Percentiles rank a stretch among this genome's conserved stretches.
Conservation (phyloP, 2,329 filamentous ascomycete genomes). For the Blastomyces silverae region DNA sequence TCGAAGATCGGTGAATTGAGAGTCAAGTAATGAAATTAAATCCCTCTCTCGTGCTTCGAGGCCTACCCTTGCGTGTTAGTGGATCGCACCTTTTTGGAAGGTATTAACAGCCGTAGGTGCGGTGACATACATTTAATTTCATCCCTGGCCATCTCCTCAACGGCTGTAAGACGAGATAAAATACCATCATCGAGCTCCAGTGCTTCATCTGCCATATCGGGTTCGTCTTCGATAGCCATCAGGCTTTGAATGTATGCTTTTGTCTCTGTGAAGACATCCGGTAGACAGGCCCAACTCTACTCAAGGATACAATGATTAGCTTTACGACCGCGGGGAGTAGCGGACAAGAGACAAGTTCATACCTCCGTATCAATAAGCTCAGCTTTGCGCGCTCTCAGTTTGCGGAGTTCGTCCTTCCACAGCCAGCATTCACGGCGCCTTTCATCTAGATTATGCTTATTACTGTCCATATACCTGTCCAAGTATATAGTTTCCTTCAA, state of each 20-base stretch:
- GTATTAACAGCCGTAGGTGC: neutral
- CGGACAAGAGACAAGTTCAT: constrained; percentile 6
- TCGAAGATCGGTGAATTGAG: constrained; percentile 57
- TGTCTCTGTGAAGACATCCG: constrained; percentile 30
- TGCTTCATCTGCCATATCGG: constrained; percentile 31
- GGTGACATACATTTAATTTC: constrained; percentile 42
- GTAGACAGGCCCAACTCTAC: constrained; percentile 28
- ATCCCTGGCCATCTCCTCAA: constrained; percentile 40
- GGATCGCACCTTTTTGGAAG: neutral
- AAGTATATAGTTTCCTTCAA: constrained; percentile 79
- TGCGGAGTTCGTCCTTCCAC: constrained; percentile 56
- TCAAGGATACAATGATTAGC: constrained; percentile 8
- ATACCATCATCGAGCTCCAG: constrained; percentile 42
- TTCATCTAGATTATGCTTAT: constrained; percentile 56
- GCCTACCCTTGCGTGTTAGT: constrained; percentile 12
- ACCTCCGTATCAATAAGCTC: constrained; percentile 38
- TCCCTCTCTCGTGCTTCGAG: constrained; percentile 42
- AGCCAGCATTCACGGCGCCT: constrained; percentile 64
- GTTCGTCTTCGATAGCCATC: constrained; percentile 32
- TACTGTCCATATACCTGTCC: constrained; percentile 74
- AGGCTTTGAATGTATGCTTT: constrained; percentile 43
- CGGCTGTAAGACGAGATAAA: constrained; percentile 39
- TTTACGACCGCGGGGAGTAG: neutral
- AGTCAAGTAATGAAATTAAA: constrained; percentile 45
- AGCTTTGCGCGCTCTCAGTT: constrained; percentile 45